phyloP scores from a whole-genome alignment of 73 alveolate species.

The Tetrahymena malaccensis region DNA sequence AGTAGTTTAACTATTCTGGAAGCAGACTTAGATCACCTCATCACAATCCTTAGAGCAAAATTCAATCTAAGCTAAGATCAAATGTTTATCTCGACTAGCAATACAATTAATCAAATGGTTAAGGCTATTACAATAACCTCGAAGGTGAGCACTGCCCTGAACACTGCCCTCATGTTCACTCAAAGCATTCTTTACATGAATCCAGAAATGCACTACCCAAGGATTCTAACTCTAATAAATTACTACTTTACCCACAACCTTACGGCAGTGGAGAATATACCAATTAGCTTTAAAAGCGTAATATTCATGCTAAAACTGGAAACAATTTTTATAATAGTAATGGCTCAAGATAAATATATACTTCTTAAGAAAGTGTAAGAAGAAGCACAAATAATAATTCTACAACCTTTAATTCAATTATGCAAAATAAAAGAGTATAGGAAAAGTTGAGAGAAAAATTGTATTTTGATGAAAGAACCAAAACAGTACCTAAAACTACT shows the following conservation, averaged over 20 bases:
- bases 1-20: neutral
- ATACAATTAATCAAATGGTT: neutral
- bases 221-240: neutral
- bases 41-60: neutral
- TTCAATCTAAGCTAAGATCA: neutral
- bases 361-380: neutral
- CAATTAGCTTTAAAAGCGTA: neutral
- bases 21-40: neutral
- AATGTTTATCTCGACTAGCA: neutral
- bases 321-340: neutral
- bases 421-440: neutral
- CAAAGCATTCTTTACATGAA: neutral
- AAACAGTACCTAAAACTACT: slow-evolving; percentile 36
- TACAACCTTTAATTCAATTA: neutral
- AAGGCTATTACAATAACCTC: neutral
- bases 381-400: neutral
- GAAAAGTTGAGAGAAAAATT: slow-evolving; percentile 21
- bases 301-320: neutral
- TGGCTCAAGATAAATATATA: neutral
- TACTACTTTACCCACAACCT: neutral
- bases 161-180: neutral
- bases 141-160: neutral
- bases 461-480: slow-evolving; percentile 36
- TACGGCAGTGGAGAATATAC: neutral
- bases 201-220: neutral